These are phyloP conservation scores for Typha latifolia DNA, from an alignment of 176 grass and related monocot genomes.

Conservation along the genomic window DNA sequence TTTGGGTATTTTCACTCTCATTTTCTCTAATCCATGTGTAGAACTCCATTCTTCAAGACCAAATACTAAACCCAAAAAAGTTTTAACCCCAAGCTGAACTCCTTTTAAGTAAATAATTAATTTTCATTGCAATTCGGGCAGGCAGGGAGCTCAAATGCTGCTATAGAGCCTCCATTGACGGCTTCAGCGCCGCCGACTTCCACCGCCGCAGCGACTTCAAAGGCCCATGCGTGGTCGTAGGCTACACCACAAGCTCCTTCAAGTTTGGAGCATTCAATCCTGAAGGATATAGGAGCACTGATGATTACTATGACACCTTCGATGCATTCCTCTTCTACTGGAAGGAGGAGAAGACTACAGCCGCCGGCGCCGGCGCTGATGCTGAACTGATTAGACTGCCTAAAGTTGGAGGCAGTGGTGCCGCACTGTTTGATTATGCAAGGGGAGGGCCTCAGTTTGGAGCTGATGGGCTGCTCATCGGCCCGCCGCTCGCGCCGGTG, in stretches of 20 bases:
- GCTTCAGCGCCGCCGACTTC: constrained; percentile 68
- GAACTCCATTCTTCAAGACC: not conserved
- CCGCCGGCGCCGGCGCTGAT: not conserved
- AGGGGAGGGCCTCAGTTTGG: constrained; percentile 87
- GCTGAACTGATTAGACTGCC: constrained; percentile 29
- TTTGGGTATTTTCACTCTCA: too few species aligned
- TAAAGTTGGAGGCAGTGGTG: constrained; percentile 82
- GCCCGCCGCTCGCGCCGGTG: constrained; percentile 67
- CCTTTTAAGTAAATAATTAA: too few species aligned
- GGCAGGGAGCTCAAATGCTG: constrained; percentile 74
- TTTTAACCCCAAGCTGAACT: too few species aligned
- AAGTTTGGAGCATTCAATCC: constrained; percentile 83
- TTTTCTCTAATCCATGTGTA: not conserved
- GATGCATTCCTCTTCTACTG: constrained; percentile 92
- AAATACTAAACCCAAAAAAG: too few species aligned
- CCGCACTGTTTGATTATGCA: constrained; percentile 84
- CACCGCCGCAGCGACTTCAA: constrained; percentile 75
- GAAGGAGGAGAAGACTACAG: constrained; percentile 1
- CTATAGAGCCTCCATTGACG: constrained; percentile 66
- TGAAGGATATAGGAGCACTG: constrained; percentile 79
- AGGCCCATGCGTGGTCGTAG: constrained; percentile 78
- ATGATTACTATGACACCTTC: constrained; percentile 89
- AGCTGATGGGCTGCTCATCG: constrained; percentile 84
- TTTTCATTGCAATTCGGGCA: constrained; percentile 6
- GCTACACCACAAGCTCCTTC: constrained; percentile 27